A percentile compares a stretch with the other conserved stretches of the same genome.
Conservation (phyloP, 2,329 filamentous ascomycete genomes). For the Venturia asperata region DNA sequence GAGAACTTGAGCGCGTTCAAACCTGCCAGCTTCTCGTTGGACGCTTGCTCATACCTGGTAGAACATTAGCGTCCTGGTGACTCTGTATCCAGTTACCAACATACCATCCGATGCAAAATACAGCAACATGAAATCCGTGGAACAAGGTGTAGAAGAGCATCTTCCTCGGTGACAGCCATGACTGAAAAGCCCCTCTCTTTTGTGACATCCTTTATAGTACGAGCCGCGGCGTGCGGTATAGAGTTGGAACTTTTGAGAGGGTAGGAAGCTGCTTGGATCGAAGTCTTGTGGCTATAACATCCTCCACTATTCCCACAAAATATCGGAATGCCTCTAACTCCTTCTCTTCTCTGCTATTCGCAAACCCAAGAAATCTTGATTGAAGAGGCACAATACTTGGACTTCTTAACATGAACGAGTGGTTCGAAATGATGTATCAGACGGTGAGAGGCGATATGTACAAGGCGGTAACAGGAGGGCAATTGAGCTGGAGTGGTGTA, state of each 20-base stretch:
- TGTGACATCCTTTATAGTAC: neutral
- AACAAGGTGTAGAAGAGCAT: conserved; percentile 74
- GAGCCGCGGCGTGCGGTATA: neutral
- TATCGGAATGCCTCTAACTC: neutral
- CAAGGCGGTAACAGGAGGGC: neutral
- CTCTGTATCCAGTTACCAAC: conserved; percentile 27
- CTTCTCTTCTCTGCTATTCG: neutral
- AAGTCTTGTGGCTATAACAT: conserved; percentile 8
- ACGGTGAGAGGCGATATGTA: neutral
- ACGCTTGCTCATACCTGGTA: conserved; percentile 69
- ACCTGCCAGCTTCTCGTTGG: conserved; percentile 60
- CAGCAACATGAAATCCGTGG: conserved; percentile 66
- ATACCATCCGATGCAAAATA: conserved; percentile 85
- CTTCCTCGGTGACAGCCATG: conserved; percentile 60
- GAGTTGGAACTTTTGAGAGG: neutral
- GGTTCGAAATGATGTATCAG: neutral
- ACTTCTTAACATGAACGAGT: neutral
- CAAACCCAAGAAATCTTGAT: neutral
- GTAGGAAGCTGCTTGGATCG: neutral
- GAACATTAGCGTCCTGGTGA: neutral
- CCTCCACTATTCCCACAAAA: neutral
- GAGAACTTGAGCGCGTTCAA: conserved; percentile 80
- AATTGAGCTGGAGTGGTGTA: neutral
- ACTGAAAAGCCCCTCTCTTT: conserved; percentile 21
- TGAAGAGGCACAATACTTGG: neutral